Evolutionary conservation across 2,329 filamentous ascomycete species (phyloP), one percentile per base, ranked within the genome.

Genomic region (Corniculantispora saksenae): DNA sequence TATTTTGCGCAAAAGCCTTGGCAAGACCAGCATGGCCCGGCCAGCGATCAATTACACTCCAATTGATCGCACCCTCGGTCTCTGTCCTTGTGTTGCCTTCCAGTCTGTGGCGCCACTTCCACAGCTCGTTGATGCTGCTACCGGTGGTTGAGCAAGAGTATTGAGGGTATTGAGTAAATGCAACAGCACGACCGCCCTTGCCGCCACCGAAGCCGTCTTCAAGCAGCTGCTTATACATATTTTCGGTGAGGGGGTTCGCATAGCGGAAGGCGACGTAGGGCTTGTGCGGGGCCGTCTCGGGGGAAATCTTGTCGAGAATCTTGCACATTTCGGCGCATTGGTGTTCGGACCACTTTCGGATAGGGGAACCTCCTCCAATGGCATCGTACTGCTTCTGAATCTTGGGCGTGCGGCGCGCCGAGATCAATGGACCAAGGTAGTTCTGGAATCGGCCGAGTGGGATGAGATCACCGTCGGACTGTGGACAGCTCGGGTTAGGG

Each of bases 11-110:
- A 77, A 99, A 94, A 0, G 94, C 93, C 74, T 97, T 92, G 1
- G 98, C 90, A 45, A 99, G 82, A 2, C 95, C 95, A 2, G 89
- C 83, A 75, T 99, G 94, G n/a, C 88, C 89, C 7, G 94, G 95
- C 95, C 95, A 99, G 67, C 95, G 88, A 78, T 99, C 95, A 77
- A 99, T 99, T 61, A 98, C 94, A 77, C 93, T 97, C 95, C 95
- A 99, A 65, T 90, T 85, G 69, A 99, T 97, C 2, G 89, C 83
- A 15, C 94, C 94, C 45, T 86, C 81, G 69, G 25, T 76, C 38
- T 82, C 81, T 48, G 81, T 81, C 51, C 82, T 80, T 3, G 84
- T 82, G 77, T 92, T 93, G 47, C 92, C 92, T 77, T 98, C 94
- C 61, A 99, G 80, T 68, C 93, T 84, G 73, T 93, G 91, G 68